These are phyloP conservation scores for Eucalyptus victrix DNA, from an alignment of 345 rosid species.

Conservation along the genomic window DNA sequence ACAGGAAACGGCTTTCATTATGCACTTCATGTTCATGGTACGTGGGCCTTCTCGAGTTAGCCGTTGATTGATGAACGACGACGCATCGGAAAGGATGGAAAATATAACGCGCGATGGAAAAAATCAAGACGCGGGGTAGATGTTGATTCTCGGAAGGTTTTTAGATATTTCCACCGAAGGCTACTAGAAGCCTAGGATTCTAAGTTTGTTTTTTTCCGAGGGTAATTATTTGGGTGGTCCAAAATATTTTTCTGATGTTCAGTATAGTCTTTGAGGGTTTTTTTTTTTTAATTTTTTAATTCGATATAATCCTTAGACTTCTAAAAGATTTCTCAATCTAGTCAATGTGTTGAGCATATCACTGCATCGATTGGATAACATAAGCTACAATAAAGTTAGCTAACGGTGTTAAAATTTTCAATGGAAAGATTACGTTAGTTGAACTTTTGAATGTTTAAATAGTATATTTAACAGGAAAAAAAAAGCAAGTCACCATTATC, in stretches of 20 bases:
- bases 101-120: neutral
- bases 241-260: neutral
- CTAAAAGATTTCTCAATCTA: too few relatives aligned
- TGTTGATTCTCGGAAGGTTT: neutral
- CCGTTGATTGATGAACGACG: neutral
- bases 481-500: neutral
- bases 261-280: neutral
- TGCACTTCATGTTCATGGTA: neutral
- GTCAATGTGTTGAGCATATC: neutral
- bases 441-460: neutral
- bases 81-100: neutral
- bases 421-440: fast-evolving
- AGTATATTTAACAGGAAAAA: neutral
- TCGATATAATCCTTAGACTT: neutral
- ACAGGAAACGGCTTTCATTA: neutral
- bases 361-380: neutral
- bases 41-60: neutral
- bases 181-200: neutral
- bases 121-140: neutral
- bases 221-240: neutral
- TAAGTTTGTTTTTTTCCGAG: neutral
- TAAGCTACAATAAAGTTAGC: too few relatives aligned
- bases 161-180: neutral
- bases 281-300: neutral
- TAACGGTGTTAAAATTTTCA: neutral